Evolutionary conservation across 495 filamentous ascomycete species (phyloP), one percentile per base, ranked within the genome.

Genomic region (Alectoria sarmentosa): DNA sequence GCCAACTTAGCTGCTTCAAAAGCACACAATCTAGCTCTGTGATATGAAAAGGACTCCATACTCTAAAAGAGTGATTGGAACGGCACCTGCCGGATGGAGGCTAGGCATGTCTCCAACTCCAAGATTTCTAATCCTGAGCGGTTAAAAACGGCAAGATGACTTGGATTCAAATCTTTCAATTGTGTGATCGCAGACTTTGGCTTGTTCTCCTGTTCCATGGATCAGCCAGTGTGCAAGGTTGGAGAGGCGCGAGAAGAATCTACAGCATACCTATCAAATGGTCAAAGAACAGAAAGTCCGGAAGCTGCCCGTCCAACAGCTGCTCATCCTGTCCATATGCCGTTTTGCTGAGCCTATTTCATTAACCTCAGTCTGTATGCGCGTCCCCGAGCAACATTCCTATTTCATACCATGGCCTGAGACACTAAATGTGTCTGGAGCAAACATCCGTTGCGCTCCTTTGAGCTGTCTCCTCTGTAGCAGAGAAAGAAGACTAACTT

Each of bases 281-380:
- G 38, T 34, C 10, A 58, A 61, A 26, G 4, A 11, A 17, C 30
- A 36, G 7, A 61, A 56, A 36, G 52, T 58, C 46, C 74, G 76
- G 26, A 75, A 72, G 70, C 75, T 82, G 76, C 80, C 80, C 8
- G 73, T 79, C 6, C 78, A 73, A 75, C 80, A 82, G 71, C 74
- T 82, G 26, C 69, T 85, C 15, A 88, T 90, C 71, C 78, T 90
- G 49, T 83, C 82, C 71, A 80, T 85, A 78, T 82, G 80, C 72
- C 85, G 93, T 69, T 92, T 98, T 70, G 90, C 92, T 59, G 93
- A 98, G 72, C 93, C 85, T 14, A 67, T 69, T 32, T 61, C 68
- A 42, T 61, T 69, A 19, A 64, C 57, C 26, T 69, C 68, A 11
- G 68, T 67, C 41, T 59, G 34, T 62, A 52, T 13, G 44, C 36